phyloP scores from a whole-genome alignment of 176 grass and related monocot genomes.

The Avena atlantica region DNA sequence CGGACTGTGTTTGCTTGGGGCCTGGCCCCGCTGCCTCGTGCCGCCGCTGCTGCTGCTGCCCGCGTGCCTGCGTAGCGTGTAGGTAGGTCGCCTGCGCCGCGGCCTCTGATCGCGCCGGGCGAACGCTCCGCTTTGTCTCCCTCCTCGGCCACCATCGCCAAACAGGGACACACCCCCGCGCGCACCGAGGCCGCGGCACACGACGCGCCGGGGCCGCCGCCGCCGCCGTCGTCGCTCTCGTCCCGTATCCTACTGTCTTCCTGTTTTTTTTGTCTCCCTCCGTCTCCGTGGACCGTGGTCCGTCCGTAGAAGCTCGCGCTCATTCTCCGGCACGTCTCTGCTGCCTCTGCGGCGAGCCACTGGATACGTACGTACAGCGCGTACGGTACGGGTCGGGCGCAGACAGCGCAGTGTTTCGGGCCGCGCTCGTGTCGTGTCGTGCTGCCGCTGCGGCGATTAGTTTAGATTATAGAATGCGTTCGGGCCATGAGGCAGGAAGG shows the following conservation, averaged over 20 bases:
- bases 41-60: background rate
- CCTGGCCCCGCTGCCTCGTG: background rate
- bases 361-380: too few relatives aligned
- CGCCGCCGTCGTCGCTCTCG: background rate
- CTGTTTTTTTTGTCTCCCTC: background rate
- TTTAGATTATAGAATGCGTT: conserved; percentile 29
- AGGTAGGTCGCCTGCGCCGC: too few relatives aligned
- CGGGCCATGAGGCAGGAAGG: conserved; percentile 19
- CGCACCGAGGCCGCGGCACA: background rate
- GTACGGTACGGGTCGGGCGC: background rate
- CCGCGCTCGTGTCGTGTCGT: too few relatives aligned
- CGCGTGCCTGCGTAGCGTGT: background rate
- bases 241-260: background rate
- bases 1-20: background rate
- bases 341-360: too few relatives aligned
- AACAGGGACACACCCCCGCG: background rate
- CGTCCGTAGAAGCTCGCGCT: background rate
- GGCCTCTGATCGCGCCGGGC: conserved; percentile 32
- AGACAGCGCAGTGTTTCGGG: background rate
- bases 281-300: background rate
- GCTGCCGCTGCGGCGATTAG: too few relatives aligned
- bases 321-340: too few relatives aligned
- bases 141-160: background rate
- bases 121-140: conserved; percentile 67
- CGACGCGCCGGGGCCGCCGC: background rate